Evolutionary conservation across 345 rosid genomes (phyloP).

Genomic region (Nasturtium officinale): DNA sequence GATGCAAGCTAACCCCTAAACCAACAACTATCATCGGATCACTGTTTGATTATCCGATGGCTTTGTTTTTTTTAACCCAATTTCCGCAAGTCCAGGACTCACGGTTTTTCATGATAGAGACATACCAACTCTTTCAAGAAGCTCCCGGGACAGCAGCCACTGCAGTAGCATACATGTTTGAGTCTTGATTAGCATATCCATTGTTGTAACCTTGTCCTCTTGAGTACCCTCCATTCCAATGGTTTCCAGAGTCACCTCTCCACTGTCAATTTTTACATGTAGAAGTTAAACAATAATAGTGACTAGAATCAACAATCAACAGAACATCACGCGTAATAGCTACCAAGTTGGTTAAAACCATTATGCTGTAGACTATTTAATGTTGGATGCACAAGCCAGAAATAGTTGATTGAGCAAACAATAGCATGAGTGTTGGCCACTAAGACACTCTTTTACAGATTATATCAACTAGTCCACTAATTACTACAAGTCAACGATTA

Average conservation of each 20-base stretch:
- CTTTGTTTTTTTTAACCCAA: constrained; percentile 13
- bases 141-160: constrained; percentile 73
- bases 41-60: constrained; percentile 21
- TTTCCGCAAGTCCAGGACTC: constrained; percentile 17
- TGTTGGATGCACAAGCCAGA: neutral
- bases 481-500: neutral
- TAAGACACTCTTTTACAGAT: neutral
- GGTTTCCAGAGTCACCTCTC: constrained; percentile 64
- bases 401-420: neutral
- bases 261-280: constrained; percentile 53
- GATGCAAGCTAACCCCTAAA: constrained; percentile 36
- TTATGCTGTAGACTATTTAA: too few species aligned
- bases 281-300: neutral
- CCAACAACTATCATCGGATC: constrained; percentile 42
- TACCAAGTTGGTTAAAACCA: constrained; percentile 2
- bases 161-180: constrained; percentile 51
- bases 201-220: constrained; percentile 69
- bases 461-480: neutral
- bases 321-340: neutral
- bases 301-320: neutral
- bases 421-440: neutral
- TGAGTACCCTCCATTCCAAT: constrained; percentile 75
- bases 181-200: constrained; percentile 60
- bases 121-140: constrained; percentile 48
- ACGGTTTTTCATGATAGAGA: constrained; percentile 24